A percentile compares a stretch with the other conserved stretches of the same genome.
These are phyloP conservation scores for Syzygium jambos DNA, from an alignment of 345 rosid species.

Conservation along the genomic window DNA sequence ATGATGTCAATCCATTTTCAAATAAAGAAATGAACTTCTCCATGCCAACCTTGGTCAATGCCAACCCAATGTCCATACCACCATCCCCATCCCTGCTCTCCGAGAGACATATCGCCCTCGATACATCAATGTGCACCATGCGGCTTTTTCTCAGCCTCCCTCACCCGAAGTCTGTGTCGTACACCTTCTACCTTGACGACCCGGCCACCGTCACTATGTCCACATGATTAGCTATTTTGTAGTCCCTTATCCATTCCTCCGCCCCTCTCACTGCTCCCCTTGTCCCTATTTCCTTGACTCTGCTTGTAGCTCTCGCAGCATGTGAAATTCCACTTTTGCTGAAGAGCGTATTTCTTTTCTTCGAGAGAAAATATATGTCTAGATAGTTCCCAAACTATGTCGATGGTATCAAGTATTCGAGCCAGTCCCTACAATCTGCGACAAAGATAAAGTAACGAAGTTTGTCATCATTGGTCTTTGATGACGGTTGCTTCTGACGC, in stretches of 20 bases:
- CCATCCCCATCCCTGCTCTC: constrained; percentile 15
- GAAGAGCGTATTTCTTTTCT: constrained; percentile 6
- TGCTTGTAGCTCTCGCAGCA: constrained; percentile 23
- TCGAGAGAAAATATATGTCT: neutral
- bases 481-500: neutral
- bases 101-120: neutral
- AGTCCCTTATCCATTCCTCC: neutral
- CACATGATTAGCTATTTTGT: neutral
- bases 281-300: constrained; percentile 6
- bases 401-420: neutral
- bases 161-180: constrained; percentile 28
- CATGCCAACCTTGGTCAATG: neutral
- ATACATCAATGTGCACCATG: neutral
- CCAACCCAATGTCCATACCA: constrained; percentile 27
- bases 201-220: constrained; percentile 10
- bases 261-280: constrained; percentile 8
- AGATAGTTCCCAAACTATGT: constrained; percentile 33
- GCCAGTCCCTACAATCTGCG: constrained; percentile 8
- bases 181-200: constrained; percentile 5
- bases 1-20: neutral
- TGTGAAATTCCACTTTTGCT: constrained; percentile 17
- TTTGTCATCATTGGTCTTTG: neutral
- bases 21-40: neutral
- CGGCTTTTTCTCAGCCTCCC: constrained; percentile 23
- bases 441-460: neutral